Percentiles rank a stretch among this genome's conserved stretches.
phyloP scores from a whole-genome alignment of 1,284 basidiomycete species.

The Austropuccinia psidii region DNA sequence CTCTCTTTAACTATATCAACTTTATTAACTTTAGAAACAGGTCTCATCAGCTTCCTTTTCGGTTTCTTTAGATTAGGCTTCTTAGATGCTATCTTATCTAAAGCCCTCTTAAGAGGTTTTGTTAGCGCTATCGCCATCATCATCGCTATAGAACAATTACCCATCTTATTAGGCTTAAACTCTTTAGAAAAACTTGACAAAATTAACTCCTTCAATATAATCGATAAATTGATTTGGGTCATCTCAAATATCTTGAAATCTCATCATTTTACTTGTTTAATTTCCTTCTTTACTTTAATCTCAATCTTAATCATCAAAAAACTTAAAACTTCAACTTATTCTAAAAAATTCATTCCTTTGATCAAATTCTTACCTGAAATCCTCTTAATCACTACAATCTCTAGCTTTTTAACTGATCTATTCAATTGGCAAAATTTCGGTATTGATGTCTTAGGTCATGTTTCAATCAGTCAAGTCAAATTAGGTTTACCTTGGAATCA shows the following conservation, averaged over 20 bases:
- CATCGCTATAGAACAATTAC: conserved; percentile 56
- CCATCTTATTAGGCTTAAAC: conserved; percentile 59
- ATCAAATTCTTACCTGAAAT: conserved; percentile 77
- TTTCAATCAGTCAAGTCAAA: conserved; percentile 15
- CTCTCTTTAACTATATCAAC: conserved; percentile 53
- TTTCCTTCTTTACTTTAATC: conserved; percentile 59
- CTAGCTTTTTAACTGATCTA: conserved; percentile 57
- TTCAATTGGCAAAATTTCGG: conserved; percentile 69
- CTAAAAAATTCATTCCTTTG: conserved; percentile 63
- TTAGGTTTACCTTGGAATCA: conserved; percentile 33
- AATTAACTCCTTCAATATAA: conserved; percentile 55
- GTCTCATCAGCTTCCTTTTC: conserved; percentile 75
- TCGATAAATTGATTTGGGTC: conserved; percentile 72
- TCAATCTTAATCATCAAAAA: conserved; percentile 59
- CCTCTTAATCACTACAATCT: conserved; percentile 66
- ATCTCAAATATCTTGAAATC: conserved; percentile 57
- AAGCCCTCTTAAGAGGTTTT: conserved; percentile 68
- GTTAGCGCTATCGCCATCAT: conserved; percentile 60
- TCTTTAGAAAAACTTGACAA: conserved; percentile 55
- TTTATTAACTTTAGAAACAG: conserved; percentile 75
- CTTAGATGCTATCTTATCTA: conserved; percentile 75
- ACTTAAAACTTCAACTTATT: conserved; percentile 54
- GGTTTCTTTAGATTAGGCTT: conserved; percentile 85
- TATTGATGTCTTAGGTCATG: conserved; percentile 66
- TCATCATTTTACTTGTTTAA: conserved; percentile 61